These are phyloP conservation scores for Polytrichum commune DNA, from an alignment of 225 moss, liverwort and hornwort species.

Conservation along the genomic window DNA sequence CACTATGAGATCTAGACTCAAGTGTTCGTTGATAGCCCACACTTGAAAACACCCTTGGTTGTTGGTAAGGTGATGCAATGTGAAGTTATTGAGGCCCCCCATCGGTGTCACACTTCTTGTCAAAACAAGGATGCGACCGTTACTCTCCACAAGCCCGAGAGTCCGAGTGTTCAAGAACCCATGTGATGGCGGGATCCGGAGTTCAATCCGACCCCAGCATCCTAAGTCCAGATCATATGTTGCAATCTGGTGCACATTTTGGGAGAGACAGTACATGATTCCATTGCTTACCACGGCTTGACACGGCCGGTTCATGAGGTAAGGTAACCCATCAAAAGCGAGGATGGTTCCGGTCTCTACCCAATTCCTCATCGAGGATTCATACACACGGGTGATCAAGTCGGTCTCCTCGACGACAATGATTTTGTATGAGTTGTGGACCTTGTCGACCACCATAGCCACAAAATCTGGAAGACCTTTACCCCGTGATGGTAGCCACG, in stretches of 20 bases:
- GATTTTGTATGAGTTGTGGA: constrained; percentile 26
- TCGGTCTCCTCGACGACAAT: constrained; percentile 45
- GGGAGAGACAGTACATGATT: constrained; percentile 43
- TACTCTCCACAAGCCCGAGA: constrained; percentile 39
- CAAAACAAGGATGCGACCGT: constrained; percentile 33
- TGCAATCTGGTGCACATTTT: constrained; percentile 46
- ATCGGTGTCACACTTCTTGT: constrained; percentile 24
- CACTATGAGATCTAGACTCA: constrained; percentile 28
- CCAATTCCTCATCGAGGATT: constrained; percentile 40
- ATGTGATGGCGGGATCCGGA: constrained; percentile 29
- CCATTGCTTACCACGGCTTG: constrained; percentile 37
- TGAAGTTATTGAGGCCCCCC: constrained; percentile 15
- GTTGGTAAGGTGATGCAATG: constrained; percentile 24
- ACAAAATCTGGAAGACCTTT: constrained; percentile 52
- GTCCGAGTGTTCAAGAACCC: constrained; percentile 36
- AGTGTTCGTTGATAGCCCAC: constrained; percentile 29
- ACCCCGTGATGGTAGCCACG: constrained; percentile 29
- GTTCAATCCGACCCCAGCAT: constrained; percentile 32
- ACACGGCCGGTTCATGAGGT: constrained; percentile 49
- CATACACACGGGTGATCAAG: constrained; percentile 40
- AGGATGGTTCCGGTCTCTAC: constrained; percentile 22
- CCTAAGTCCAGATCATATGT: constrained; percentile 34
- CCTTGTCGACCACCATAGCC: constrained; percentile 40
- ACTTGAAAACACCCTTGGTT: constrained; percentile 49
- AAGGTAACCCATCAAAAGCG: constrained; percentile 34